These are phyloP conservation scores for Diplosphaera chodatii DNA, from an alignment of 139 green algal genomes.

Conservation along the genomic window DNA sequence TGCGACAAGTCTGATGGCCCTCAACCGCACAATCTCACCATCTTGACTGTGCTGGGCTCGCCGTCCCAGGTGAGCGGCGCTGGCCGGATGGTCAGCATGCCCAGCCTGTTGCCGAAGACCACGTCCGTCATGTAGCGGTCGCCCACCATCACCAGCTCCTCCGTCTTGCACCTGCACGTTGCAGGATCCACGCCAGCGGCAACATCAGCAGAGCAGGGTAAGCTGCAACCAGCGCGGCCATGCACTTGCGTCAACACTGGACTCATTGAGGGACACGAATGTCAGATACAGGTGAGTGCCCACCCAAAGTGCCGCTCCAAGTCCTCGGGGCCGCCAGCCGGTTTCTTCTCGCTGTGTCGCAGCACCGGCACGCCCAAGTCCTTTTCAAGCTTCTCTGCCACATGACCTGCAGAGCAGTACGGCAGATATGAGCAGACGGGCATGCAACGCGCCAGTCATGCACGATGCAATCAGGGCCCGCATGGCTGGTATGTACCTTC, in stretches of 20 bases:
- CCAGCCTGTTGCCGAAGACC: conserved; percentile 80
- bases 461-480: no score
- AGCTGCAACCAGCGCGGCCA: no score
- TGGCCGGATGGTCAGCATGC: conserved; percentile 78
- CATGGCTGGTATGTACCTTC: conserved; percentile 44
- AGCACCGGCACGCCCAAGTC: conserved; percentile 73
- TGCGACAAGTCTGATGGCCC: no score
- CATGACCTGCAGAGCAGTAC: conserved; percentile 44
- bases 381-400: conserved; percentile 70
- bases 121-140: conserved; percentile 89
- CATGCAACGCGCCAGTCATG: no score
- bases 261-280: no score
- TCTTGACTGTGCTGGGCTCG: conserved; percentile 54
- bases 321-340: conserved; percentile 54
- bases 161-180: conserved; percentile 53
- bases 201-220: no score
- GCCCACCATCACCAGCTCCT: conserved; percentile 74
- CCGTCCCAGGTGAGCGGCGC: conserved; percentile 55
- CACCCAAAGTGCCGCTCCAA: conserved; percentile 63
- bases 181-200: no score
- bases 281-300: no score
- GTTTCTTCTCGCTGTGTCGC: conserved; percentile 82
- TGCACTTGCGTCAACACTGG: no score
- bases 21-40: conserved; percentile 42
- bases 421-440: no score